Evolutionary conservation across 768 basidiomycete species (phyloP), one percentile per base, ranked within the genome.

Genomic region (Boletus vinaceobasis): DNA sequence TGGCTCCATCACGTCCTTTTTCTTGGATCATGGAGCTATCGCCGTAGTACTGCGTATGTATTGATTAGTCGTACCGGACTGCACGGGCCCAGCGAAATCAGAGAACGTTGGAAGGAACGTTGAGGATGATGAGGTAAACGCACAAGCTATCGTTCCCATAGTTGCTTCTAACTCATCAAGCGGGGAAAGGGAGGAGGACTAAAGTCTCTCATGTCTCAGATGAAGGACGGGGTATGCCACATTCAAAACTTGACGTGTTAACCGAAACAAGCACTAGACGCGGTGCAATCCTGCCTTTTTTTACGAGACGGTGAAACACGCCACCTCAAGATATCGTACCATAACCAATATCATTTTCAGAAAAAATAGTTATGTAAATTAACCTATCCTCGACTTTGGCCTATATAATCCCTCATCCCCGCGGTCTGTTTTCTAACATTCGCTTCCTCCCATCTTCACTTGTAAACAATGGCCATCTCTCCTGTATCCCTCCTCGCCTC

Each of bases 251-350:
- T 15, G 2, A 3, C n/a, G 23, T 23, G 23, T n/a, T 29, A 17
- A 35, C 43, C 42, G 23, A 48, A 43, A 44, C n/a, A 36, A 44
- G 52, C 4, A n/a, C n/a, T n/a, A 46, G 33, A 7, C 5, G 27
- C 17, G 43, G 40, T 27, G 35, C 26, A 19, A 36, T 49, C 48
- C n/a, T 19, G 2, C 31, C 5, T 14, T 53, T 48, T 60, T 56
- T 53, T 53, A 15, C n/a, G 14, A 13, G 45, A 23, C 3, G 36
- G 54, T 67, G 62, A 67, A 62, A 67, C 66, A 67, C 65, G 66
- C 67, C 65, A 69, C 49, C 15, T 40, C 4, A 8, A 3, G 51
- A 50, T 56, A 67, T 71, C 67, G 69, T 69, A 69, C 69, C 69
- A 69, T 38, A 61, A 55, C 53, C 21, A 46, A n/a, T 40, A 47